Base-by-base conservation (phyloP, 2,329 filamentous ascomycete genomes). In the Phyllosticta paracitricarpa region DNA sequence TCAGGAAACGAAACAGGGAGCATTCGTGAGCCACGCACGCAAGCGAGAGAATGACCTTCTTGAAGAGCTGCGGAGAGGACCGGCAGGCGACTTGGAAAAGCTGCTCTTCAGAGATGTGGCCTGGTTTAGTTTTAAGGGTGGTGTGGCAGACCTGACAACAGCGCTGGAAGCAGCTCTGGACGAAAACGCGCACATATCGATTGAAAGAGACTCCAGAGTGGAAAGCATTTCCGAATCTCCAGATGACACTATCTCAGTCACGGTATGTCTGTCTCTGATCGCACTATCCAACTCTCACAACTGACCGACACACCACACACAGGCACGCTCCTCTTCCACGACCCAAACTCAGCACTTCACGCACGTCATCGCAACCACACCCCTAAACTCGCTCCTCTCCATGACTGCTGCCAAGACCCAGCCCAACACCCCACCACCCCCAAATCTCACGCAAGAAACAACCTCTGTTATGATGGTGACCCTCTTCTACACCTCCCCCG, bases 381-480 rank as follows among this genome's bases (percentile, higher is more conserved):
- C 56, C 3, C 3, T 58, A 3, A 58, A 58, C 14, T 51, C 28
- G 4, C 8, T 58, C 14, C 35, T 58, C 14, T 26, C 56, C 8
- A 26, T 26, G 3, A n/a, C 56, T 17, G 22, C 56, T 17, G 12
- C 26, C 30, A 17, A 48, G 5, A 6, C n/a, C 5, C 8, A 19
- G 19, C 2, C 24, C 12, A 28, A n/a, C n/a, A n/a, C 7, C 51
- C 6, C 14, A 7, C 4, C 22, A 17, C 1, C 51, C 51, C 22
- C 1, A 5, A 19, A 48, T n/a, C 12, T n/a, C 17, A n/a, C 6
- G 1, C 40, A 48, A 48, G 35, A 58, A 28, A 28, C 48, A 51
- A 26, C 93, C 25, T 91, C 87, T 30, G 91, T 97, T 66, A 92
- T 92, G 86, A 89, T 92, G 2, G 88, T 99, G 64, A 97, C 96